Evolutionary conservation across 2,329 filamentous ascomycete species (phyloP).

Genomic region (Venturia asperata): DNA sequence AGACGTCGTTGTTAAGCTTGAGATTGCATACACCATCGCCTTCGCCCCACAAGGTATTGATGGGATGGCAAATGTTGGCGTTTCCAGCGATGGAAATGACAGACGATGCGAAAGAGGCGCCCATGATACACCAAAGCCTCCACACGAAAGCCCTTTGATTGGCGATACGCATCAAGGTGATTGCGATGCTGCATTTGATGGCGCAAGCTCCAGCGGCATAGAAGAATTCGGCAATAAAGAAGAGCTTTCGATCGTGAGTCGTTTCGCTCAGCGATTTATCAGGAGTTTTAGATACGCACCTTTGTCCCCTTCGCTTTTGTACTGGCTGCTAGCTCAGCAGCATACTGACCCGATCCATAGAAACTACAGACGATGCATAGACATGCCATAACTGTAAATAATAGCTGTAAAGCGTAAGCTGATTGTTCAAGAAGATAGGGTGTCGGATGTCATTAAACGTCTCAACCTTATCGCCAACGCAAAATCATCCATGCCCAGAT

Average conservation of each 20-base stretch:
- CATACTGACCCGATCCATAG: background rate
- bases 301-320: background rate
- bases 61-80: background rate
- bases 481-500: background rate
- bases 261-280: background rate
- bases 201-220: background rate
- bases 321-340: background rate
- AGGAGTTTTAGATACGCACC: background rate
- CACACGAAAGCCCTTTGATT: background rate
- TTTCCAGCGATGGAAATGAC: background rate
- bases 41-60: background rate
- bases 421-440: background rate
- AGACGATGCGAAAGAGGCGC: background rate
- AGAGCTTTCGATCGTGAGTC: background rate
- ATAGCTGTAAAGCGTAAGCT: background rate
- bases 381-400: background rate
- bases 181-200: background rate
- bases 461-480: background rate
- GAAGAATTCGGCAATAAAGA: background rate
- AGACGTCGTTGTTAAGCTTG: slow-evolving; percentile 27
- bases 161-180: background rate
- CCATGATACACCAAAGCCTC: background rate
- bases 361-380: background rate
- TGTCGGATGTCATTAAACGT: background rate
- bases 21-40: background rate